Percentiles rank a stretch among this genome's conserved stretches.
phyloP scores from a whole-genome alignment of 768 basidiomycete genomes.

The Russula abietina region DNA sequence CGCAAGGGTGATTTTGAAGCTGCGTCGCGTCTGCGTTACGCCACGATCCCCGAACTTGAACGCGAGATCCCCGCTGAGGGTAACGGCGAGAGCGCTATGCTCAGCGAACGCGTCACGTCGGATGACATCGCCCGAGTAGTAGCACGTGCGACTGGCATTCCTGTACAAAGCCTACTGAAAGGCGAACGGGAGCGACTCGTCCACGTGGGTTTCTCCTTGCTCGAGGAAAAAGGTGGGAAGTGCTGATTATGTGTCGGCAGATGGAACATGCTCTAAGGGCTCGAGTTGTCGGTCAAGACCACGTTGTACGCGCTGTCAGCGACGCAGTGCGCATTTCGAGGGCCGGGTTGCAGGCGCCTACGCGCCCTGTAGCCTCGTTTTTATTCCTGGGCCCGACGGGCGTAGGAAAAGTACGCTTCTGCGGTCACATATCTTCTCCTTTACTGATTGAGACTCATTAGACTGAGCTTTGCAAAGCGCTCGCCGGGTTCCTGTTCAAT shows the following conservation, averaged over 20 bases:
- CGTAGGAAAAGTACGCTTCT: conserved; percentile 60
- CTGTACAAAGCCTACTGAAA: conserved; percentile 80
- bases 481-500: conserved; percentile 85
- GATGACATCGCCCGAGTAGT: conserved; percentile 86
- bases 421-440: not conserved
- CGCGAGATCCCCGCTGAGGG: conserved; percentile 54
- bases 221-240: not conserved
- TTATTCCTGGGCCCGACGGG: conserved; percentile 86
- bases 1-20: conserved; percentile 81
- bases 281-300: conserved; percentile 86
- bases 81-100: conserved; percentile 51
- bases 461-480: conserved; percentile 86
- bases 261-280: conserved; percentile 78
- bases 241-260: conserved; percentile 34
- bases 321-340: conserved; percentile 91
- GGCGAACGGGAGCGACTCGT: conserved; percentile 88
- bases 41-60: conserved; percentile 79
- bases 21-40: conserved; percentile 78
- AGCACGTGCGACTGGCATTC: conserved; percentile 84
- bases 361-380: conserved; percentile 88
- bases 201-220: conserved; percentile 50
- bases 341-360: conserved; percentile 83
- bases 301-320: conserved; percentile 77
- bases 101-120: conserved; percentile 84
- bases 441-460: conserved; percentile 28